Evolutionary conservation across 2,329 filamentous ascomycete genomes (phyloP).

Genomic region (Verruconis gallopava): DNA sequence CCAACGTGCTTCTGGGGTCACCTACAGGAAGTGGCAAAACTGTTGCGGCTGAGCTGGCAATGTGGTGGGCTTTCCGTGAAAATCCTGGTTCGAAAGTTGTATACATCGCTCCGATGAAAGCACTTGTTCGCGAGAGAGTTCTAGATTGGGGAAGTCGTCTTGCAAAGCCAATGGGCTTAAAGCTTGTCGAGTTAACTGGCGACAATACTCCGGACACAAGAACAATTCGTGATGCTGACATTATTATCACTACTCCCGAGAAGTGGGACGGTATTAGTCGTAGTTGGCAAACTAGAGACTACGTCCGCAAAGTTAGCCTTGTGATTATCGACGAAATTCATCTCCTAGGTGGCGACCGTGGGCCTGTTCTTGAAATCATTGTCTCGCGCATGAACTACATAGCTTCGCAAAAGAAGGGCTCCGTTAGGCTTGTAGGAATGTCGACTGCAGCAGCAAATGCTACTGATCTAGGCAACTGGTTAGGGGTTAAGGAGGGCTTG

Average conservation of each 20-base stretch:
- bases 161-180: constrained; percentile 69
- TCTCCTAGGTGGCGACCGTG: constrained; percentile 87
- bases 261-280: constrained; percentile 99
- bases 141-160: constrained; percentile 85
- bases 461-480: constrained; percentile 85
- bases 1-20: constrained; percentile 87
- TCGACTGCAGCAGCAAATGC: constrained; percentile 97
- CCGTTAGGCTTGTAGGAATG: constrained; percentile 92
- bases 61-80: constrained; percentile 99
- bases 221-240: constrained; percentile 88
- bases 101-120: constrained; percentile 99
- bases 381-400: constrained; percentile 95
- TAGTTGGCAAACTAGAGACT: constrained; percentile 96
- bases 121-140: constrained; percentile 87
- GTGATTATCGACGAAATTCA: constrained; percentile 99
- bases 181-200: constrained; percentile 87
- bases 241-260: constrained; percentile 98
- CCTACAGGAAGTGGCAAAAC: constrained; percentile 97
- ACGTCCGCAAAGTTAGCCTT: constrained; percentile 85
- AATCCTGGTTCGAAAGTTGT: constrained; percentile 93
- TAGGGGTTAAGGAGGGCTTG: constrained; percentile 84
- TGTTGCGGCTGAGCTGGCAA: constrained; percentile 85
- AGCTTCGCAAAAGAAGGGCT: constrained; percentile 78
- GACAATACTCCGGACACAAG: constrained; percentile 96
- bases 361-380: constrained; percentile 96